A percentile compares a stretch with the other conserved stretches of the same genome.
Conservation (phyloP, 768 basidiomycete genomes). For the Naganishia friedmannii region DNA sequence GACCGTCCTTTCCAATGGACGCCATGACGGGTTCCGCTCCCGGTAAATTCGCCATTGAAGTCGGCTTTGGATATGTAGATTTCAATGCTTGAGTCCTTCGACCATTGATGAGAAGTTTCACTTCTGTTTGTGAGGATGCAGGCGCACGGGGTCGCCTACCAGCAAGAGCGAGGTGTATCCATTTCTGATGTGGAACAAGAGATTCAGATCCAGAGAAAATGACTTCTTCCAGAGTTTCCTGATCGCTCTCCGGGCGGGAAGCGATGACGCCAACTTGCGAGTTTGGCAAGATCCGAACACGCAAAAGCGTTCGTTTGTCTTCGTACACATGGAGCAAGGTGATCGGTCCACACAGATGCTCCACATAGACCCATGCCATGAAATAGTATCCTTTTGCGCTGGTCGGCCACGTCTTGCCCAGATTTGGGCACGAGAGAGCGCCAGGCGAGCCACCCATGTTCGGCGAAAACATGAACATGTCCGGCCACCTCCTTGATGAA, state of each 20-base stretch:
- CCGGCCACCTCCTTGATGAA: slow-evolving; percentile 44
- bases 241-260: slow-evolving; percentile 25
- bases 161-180: slow-evolving; percentile 46
- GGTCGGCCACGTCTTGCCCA: slow-evolving; percentile 42
- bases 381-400: slow-evolving; percentile 46
- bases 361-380: slow-evolving; percentile 48
- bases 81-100: slow-evolving; percentile 44
- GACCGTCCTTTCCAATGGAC: slow-evolving; percentile 18
- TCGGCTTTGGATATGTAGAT: slow-evolving; percentile 27
- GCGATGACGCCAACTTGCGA: slow-evolving; percentile 45
- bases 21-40: slow-evolving; percentile 19
- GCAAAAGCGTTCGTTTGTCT: slow-evolving; percentile 38
- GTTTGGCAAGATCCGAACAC: slow-evolving; percentile 46
- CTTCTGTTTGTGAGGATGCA: slow-evolving; percentile 9
- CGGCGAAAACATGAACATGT: slow-evolving; percentile 40
- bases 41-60: slow-evolving; percentile 5
- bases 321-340: slow-evolving; percentile 43
- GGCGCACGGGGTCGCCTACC: slow-evolving; percentile 36
- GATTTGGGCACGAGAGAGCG: slow-evolving; percentile 38
- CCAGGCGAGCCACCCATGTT: slow-evolving; percentile 30
- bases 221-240: slow-evolving; percentile 35
- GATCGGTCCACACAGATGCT: slow-evolving; percentile 45
- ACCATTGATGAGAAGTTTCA: slow-evolving; percentile 47
- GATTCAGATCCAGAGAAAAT: slow-evolving; percentile 46
- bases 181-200: slow-evolving; percentile 46